Percentiles rank a stretch among this genome's conserved stretches.
These are phyloP conservation scores for Peterozyma xylosa DNA, from an alignment of 805 yeast species.

Conservation along the genomic window DNA sequence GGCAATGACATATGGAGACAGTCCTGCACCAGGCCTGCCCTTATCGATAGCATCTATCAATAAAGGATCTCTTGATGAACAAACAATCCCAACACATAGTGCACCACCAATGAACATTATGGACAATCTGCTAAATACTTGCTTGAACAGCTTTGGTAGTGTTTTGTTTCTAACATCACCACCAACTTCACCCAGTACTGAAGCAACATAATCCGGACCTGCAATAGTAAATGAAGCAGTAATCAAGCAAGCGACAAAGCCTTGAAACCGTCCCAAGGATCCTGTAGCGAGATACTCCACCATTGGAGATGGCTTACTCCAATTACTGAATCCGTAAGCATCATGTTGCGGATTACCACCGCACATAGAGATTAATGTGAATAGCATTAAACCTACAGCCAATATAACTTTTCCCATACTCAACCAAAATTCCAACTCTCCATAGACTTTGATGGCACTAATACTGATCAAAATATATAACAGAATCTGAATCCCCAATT, in stretches of 20 bases:
- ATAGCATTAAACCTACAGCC: conserved; percentile 34
- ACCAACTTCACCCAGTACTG: conserved; percentile 78
- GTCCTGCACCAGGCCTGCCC: conserved; percentile 68
- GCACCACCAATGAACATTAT: conserved; percentile 69
- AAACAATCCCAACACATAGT: conserved; percentile 68
- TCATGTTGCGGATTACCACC: conserved; percentile 45
- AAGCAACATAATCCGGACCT: conserved; percentile 81
- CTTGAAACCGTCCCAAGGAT: conserved; percentile 57
- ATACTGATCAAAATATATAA: conserved; percentile 32
- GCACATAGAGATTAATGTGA: conserved; percentile 40
- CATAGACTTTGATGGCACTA: conserved; percentile 36
- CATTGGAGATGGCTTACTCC: conserved; percentile 28
- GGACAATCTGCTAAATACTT: conserved; percentile 62
- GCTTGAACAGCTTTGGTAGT: conserved; percentile 72
- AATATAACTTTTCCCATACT: conserved; percentile 35
- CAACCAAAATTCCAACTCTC: conserved; percentile 42
- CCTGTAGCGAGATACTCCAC: conserved; percentile 45
- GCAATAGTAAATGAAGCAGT: conserved; percentile 75
- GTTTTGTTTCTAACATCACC: conserved; percentile 43
- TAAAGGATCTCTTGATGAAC: conserved; percentile 60
- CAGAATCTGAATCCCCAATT: conserved; percentile 33
- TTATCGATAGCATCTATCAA: conserved; percentile 49
- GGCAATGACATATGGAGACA: conserved; percentile 79
- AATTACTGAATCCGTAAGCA: conserved; percentile 26
- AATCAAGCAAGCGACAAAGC: conserved; percentile 60